These are phyloP conservation scores for Chenopodium suecicum DNA, from an alignment of 148 eudicot species.

Conservation along the genomic window DNA sequence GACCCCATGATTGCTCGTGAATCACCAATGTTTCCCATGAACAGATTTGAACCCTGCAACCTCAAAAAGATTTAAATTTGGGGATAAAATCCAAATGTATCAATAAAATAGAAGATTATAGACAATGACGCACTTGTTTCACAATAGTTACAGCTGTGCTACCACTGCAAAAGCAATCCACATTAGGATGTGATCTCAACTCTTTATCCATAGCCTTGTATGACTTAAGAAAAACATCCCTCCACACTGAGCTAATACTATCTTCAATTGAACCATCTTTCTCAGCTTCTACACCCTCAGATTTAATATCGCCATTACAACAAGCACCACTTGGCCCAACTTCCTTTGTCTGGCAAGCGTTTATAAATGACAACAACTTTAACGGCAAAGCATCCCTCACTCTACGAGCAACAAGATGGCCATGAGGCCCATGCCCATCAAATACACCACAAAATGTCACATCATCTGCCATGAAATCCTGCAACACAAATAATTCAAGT, in stretches of 20 bases:
- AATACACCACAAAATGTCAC: slow-evolving; percentile 88
- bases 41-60: slow-evolving; percentile 78
- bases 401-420: slow-evolving; percentile 95
- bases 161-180: slow-evolving; percentile 99
- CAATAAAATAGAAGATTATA: slow-evolving; percentile 5
- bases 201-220: slow-evolving; percentile 97
- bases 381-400: slow-evolving; percentile 86
- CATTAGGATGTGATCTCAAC: slow-evolving; percentile 74
- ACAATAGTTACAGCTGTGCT: slow-evolving; percentile 90
- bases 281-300: slow-evolving; percentile 50
- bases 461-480: slow-evolving; percentile 87
- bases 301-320: slow-evolving; percentile 47
- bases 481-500: slow-evolving; percentile 21
- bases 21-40: slow-evolving; percentile 87
- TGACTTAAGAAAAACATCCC: slow-evolving; percentile 86
- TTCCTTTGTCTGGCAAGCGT: slow-evolving; percentile 55
- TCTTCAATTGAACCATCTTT: slow-evolving; percentile 50
- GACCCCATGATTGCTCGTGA: slow-evolving; percentile 93
- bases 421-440: slow-evolving; percentile 98
- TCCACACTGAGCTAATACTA: slow-evolving; percentile 55
- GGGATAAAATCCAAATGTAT: neutral
- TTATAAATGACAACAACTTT: slow-evolving; percentile 63
- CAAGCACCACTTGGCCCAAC: slow-evolving; percentile 50
- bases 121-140: slow-evolving; percentile 59
- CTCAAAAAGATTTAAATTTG: slow-evolving; percentile 11